Evolutionary conservation across 805 yeast genomes (phyloP), one percentile per base, ranked within the genome.

Genomic region (Metahyphopichia silvanorum): DNA sequence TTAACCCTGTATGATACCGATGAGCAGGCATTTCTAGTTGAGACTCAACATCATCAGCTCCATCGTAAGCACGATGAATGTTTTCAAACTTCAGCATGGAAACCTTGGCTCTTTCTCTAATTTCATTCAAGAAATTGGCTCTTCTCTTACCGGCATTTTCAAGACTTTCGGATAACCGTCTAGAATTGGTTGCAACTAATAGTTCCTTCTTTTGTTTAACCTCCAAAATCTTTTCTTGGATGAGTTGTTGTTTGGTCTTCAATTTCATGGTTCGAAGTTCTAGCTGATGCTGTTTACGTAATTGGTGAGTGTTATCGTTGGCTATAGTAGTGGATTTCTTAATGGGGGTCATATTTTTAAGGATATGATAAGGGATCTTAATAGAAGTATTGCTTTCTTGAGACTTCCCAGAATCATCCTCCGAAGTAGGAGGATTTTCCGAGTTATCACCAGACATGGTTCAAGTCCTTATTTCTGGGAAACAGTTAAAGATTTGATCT

Each of bases 321-420:
- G n/a, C n/a, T n/a, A n/a, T n/a, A 3, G 16, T 13, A n/a, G 19
- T 17, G 21, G 12, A 17, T 6, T 25, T 10, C 27, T 29, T 30
- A 18, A 34, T 6, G 5, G 42, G 36, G 10, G 40, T 41, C 16
- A 35, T 28, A 21, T 40, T 40, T 22, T 31, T 38, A 11, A 35
- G 19, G 11, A 35, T 35, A 31, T 28, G 32, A 14, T 24, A 29
- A 13, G 42, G 42, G 18, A 31, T 17, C 15, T 24, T 29, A 14
- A 25, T 14, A n/a, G n/a, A n/a, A n/a, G n/a, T n/a, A n/a, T n/a
- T n/a, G n/a, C n/a, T n/a, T n/a, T n/a, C n/a, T n/a, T n/a, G n/a
- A n/a, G n/a, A n/a, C n/a, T n/a, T n/a, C n/a, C n/a, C n/a, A n/a
- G n/a, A n/a, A n/a, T n/a, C n/a, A n/a, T n/a, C n/a, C n/a, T n/a